Evolutionary conservation across 305 asterid species (phyloP).

Genomic region (Ilex paraguariensis): DNA sequence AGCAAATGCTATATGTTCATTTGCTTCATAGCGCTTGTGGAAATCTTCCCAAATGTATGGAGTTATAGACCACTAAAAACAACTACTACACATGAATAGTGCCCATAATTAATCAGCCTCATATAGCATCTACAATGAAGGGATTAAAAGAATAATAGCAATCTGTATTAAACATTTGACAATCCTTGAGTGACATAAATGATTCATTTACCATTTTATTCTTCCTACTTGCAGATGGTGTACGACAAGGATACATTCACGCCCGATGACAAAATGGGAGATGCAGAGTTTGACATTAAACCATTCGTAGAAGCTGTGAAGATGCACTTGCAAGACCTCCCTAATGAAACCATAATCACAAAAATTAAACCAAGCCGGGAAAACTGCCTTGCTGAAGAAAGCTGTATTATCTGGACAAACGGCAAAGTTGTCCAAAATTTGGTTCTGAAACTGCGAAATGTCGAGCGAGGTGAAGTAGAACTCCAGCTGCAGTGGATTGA

Average conservation of each 20-base stretch:
- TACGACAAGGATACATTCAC: constrained; percentile 52
- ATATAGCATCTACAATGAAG: no score
- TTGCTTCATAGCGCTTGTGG: no score
- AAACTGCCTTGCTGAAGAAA: constrained; percentile 56
- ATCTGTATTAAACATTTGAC: no score
- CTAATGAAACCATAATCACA: constrained; percentile 41
- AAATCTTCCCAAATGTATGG: no score
- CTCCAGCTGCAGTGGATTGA: constrained; percentile 56
- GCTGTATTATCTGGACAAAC: constrained; percentile 43
- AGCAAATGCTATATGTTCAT: no score
- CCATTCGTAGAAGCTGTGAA: constrained; percentile 34
- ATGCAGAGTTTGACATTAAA: constrained; percentile 47
- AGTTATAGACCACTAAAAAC: no score
- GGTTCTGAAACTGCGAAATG: constrained; percentile 55
- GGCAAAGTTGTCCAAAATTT: constrained; percentile 44
- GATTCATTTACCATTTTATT: no score
- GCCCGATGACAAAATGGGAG: constrained; percentile 73
- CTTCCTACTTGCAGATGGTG: constrained; percentile 35
- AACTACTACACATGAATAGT: no score
- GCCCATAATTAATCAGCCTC: not conserved
- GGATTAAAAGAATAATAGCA: no score
- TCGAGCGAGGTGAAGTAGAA: constrained; percentile 69
- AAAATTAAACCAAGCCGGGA: constrained; percentile 45
- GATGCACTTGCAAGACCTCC: constrained; percentile 27
- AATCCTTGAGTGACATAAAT: not conserved